Evolutionary conservation across 2,329 filamentous ascomycete species (phyloP).

Genomic region (Colletotrichum endophyticum): DNA sequence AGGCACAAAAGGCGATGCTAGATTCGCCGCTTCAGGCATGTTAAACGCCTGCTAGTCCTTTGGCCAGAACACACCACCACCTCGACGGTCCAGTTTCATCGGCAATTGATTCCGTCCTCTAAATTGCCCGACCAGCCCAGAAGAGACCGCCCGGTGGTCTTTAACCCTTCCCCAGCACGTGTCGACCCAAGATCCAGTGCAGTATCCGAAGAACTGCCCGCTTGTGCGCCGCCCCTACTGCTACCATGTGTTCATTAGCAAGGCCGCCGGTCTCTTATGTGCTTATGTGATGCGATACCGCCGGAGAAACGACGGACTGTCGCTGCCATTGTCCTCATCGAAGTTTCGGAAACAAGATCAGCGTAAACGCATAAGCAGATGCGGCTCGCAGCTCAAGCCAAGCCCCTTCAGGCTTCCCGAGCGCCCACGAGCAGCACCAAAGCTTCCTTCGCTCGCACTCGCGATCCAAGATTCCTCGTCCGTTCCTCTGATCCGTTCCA

Average conservation of each 20-base stretch:
- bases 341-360: neutral
- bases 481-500: neutral
- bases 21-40: neutral
- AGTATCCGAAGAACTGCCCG: neutral
- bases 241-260: neutral
- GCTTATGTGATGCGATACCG: neutral
- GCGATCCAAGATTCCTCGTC: neutral
- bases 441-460: neutral
- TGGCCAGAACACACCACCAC: neutral
- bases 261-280: neutral
- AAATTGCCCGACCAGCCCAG: neutral
- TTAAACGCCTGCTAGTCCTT: neutral
- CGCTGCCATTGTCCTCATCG: neutral
- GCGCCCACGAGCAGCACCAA: neutral
- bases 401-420: neutral
- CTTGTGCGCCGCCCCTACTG: neutral
- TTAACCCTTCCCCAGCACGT: conserved; percentile 2
- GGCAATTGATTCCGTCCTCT: neutral
- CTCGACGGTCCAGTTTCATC: neutral
- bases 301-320: neutral
- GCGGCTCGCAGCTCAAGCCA: neutral
- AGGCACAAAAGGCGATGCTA: neutral
- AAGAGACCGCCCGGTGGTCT: neutral
- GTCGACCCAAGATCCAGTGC: neutral
- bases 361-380: neutral